Conservation (phyloP, 2,329 filamentous ascomycete species). For the Scedosporium boydii region DNA sequence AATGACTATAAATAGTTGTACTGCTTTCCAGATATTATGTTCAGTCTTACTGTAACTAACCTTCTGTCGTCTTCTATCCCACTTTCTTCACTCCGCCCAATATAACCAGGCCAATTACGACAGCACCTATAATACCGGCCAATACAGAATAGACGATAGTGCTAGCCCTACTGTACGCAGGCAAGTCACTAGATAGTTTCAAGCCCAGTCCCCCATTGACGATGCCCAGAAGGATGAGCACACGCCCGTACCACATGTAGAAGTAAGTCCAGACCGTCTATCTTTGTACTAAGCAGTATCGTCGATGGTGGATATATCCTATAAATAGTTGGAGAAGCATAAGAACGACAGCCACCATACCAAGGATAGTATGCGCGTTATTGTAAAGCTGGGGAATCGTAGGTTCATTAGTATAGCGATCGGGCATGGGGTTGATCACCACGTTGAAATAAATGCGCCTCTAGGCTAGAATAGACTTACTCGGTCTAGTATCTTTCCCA, state of each 20-base stretch:
- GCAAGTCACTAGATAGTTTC: slow-evolving; percentile 30
- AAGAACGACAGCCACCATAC: slow-evolving; percentile 42
- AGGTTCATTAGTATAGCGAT: slow-evolving; percentile 8
- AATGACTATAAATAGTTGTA: too few relatives aligned
- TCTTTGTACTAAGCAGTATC: slow-evolving; percentile 35
- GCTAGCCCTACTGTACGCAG: slow-evolving; percentile 3
- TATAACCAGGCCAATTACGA: not conserved
- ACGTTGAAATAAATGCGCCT: too few relatives aligned
- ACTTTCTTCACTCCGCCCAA: not conserved
- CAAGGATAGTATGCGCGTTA: slow-evolving; percentile 44
- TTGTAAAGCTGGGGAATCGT: slow-evolving; percentile 34
- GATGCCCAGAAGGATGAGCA: slow-evolving; percentile 47
- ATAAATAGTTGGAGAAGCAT: slow-evolving; percentile 49
- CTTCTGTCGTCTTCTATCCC: not conserved
- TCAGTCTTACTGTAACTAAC: too few relatives aligned
- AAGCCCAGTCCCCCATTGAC: slow-evolving; percentile 57
- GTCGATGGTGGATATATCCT: slow-evolving; percentile 46
- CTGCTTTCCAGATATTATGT: too few relatives aligned
- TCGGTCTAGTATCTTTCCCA: slow-evolving; percentile 27
- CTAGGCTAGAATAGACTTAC: slow-evolving; percentile 25
- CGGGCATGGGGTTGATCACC: too few relatives aligned
- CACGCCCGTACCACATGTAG: slow-evolving; percentile 55
- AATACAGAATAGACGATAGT: slow-evolving; percentile 3
- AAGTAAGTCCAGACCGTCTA: slow-evolving; percentile 43
- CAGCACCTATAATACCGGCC: not conserved